Base-by-base conservation (phyloP, 1,284 basidiomycete species). In the Gomphus bonarii region DNA sequence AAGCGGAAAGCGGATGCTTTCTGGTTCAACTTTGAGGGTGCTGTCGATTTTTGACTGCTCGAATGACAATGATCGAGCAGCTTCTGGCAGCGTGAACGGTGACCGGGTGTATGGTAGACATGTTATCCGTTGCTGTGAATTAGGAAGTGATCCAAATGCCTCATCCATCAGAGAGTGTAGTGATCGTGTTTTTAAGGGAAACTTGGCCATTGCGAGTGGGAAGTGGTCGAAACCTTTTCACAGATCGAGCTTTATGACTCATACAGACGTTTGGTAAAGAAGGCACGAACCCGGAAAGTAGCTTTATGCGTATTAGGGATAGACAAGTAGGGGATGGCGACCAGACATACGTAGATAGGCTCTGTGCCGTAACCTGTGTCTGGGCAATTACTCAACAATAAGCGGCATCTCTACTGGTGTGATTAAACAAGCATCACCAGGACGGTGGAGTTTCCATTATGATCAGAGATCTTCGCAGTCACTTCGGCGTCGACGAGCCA, bases 401-500 rank as follows among this genome's bases (percentile, higher is more conserved):
- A 46, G 44, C 3, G 30, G 30, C 1, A 20, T 28, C 4, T 30
- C 16, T 48, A 31, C 30, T 16, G 47, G 28, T 12, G 25, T n/a
- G 28, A 48, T 30, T 1, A n/a, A 48, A 28, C 25, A 48, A 31
- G 47, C 28, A 12, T 31, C n/a, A 48, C 47, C 30, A 16, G 47
- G 20, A 31, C 28, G 14, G 47, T 48, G 47, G 47, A 48, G 4
- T 48, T 22, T 22, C 2, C 47, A 9, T 16, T 31, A 16, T 48
- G 47, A 16, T 30, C 47, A n/a, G 47, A 30, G 4, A 48, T 58
- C 14, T 61, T 65, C 10, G 67, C 74, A 58, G 74, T 68, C 14
- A 81, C 63, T 64, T 80, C 75, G 5, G 74, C 76, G 61, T 81
- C 79, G 35, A 83, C 67, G 33, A 81, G 67, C 83, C 83, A 85